Conservation (phyloP, 1,139 yeast genomes). For the Meyerozyma sp. region DNA sequence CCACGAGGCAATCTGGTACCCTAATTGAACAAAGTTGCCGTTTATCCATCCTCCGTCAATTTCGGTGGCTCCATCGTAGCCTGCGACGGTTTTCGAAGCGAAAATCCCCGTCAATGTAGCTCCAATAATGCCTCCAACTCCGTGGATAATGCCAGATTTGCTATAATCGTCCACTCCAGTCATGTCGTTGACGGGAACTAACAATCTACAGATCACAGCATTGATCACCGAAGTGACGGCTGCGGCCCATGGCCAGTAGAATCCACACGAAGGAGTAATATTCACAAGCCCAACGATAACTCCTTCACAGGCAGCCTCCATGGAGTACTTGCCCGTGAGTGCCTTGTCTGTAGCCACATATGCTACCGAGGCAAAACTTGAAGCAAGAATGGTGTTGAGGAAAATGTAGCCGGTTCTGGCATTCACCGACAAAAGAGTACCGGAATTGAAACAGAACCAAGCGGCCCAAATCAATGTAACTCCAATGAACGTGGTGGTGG, state of each 20-base stretch:
- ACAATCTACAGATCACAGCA: constrained; percentile 34
- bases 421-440: constrained; percentile 39
- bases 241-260: constrained; percentile 45
- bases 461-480: constrained; percentile 46
- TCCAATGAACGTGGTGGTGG: constrained; percentile 40
- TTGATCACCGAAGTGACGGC: constrained; percentile 38
- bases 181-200: constrained; percentile 33
- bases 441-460: constrained; percentile 50
- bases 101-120: constrained; percentile 40
- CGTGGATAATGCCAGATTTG: constrained; percentile 43
- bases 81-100: constrained; percentile 42
- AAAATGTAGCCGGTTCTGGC: constrained; percentile 44
- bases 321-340: constrained; percentile 35
- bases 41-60: constrained; percentile 48
- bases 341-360: constrained; percentile 29
- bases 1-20: constrained; percentile 45
- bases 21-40: constrained; percentile 46
- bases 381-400: constrained; percentile 46
- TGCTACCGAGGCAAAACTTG: constrained; percentile 34
- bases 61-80: constrained; percentile 40
- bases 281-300: constrained; percentile 45
- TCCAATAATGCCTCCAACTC: constrained; percentile 44
- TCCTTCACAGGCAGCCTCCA: constrained; percentile 45
- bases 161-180: constrained; percentile 44
- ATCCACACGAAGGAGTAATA: constrained; percentile 50